Evolutionary conservation across 805 yeast species (phyloP).

Genomic region (Vanderwaltozyma yarrowii): DNA sequence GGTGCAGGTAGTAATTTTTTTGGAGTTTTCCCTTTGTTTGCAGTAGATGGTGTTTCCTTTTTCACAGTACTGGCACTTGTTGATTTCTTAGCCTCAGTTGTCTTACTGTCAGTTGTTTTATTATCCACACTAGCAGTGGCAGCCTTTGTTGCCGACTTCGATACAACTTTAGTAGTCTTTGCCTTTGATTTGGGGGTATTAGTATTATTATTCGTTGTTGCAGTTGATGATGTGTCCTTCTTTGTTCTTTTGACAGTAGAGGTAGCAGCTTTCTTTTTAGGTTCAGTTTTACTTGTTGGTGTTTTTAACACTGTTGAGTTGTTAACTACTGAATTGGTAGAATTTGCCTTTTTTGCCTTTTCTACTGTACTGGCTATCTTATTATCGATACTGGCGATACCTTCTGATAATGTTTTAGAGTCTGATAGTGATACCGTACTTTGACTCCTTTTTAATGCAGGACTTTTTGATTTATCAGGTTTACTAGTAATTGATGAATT

Average conservation of each 20-base stretch:
- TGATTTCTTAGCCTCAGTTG: not conserved
- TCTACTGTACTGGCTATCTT: not conserved
- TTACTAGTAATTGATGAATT: not conserved
- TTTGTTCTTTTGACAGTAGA: not conserved
- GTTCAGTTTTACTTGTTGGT: not conserved
- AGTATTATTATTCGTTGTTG: too few species aligned
- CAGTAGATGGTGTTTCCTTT: not conserved
- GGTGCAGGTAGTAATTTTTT: constrained; percentile 17
- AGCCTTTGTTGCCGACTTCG: not conserved
- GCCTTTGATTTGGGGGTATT: not conserved
- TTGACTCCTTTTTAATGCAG: constrained; percentile 3
- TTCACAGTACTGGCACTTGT: not conserved
- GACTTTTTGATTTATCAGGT: constrained; percentile 1
- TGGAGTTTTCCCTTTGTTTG: constrained; percentile 7
- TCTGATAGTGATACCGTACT: not conserved
- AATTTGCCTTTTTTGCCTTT: constrained; percentile 1
- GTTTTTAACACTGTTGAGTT: not conserved
- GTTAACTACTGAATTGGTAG: not conserved
- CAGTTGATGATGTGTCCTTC: not conserved
- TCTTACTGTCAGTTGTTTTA: not conserved
- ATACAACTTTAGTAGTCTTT: not conserved
- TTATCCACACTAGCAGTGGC: too few species aligned
- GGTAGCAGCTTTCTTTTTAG: not conserved
- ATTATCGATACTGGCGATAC: not conserved
- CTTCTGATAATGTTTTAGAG: not conserved